Conservation (phyloP, 108 stramenopile species). For the Aurantiochytrium sp. region DNA sequence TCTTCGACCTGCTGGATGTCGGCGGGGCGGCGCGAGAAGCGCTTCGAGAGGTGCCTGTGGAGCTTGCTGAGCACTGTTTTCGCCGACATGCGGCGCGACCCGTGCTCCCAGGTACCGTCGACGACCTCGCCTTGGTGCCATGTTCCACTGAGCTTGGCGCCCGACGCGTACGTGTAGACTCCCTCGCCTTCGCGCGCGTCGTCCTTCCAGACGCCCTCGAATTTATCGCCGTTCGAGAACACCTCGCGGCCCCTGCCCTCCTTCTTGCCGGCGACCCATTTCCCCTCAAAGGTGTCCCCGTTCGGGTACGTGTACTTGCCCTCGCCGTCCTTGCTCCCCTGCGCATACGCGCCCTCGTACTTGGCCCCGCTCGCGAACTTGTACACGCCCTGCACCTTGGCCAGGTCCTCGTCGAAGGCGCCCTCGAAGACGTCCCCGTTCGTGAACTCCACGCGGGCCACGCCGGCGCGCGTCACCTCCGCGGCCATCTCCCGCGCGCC, state of each 20-base stretch:
- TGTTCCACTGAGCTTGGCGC: neutral
- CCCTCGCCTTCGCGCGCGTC: conserved; percentile 1
- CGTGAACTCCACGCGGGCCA: neutral
- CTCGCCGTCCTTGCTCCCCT: neutral
- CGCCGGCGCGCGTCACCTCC: neutral
- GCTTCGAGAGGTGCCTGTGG: neutral
- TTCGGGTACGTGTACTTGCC: neutral
- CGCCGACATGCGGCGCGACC: neutral
- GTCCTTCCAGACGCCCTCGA: conserved; percentile 28
- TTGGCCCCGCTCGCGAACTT: neutral
- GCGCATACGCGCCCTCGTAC: conserved; percentile 27
- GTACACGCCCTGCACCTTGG: neutral
- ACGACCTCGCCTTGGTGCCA: neutral
- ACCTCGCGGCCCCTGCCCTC: conserved; percentile 25
- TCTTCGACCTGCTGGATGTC: neutral
- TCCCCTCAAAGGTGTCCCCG: conserved; percentile 29
- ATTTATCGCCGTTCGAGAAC: neutral
- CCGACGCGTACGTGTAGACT: neutral
- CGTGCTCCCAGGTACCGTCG: neutral
- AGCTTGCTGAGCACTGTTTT: neutral
- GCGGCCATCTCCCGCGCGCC: neutral
- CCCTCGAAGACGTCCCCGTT: conserved; percentile 27
- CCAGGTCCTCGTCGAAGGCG: neutral
- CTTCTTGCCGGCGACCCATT: conserved; percentile 14
- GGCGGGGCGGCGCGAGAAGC: neutral